Conservation (phyloP, 2,329 filamentous ascomycete genomes). For the Talaromyces sp. region DNA sequence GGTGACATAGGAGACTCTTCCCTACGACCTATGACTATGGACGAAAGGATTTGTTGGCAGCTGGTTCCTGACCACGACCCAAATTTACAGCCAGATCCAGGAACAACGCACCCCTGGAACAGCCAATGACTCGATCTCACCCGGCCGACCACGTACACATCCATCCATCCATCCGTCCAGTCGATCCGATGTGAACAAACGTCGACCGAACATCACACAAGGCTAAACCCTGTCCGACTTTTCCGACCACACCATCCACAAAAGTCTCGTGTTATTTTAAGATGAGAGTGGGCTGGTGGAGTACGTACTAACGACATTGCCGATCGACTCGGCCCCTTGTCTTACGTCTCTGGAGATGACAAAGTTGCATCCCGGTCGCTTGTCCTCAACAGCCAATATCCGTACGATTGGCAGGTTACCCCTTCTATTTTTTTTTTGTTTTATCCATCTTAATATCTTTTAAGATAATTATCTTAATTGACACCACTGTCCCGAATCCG, state of each 20-base stretch:
- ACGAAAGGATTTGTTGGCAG: no score
- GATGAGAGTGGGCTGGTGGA: background rate
- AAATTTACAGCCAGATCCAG: background rate
- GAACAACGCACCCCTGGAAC: background rate
- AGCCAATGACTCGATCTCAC: background rate
- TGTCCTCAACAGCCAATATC: background rate
- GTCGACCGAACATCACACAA: background rate
- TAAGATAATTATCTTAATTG: background rate
- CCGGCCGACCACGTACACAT: background rate
- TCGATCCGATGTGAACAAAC: background rate
- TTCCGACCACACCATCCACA: background rate
- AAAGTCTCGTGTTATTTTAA: background rate
- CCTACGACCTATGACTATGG: no score
- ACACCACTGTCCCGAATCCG: background rate
- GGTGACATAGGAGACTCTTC: no score
- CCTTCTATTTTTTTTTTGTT: background rate
- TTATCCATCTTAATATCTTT: no score
- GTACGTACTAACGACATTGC: background rate
- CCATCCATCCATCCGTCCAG: background rate
- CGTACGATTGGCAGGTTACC: no score
- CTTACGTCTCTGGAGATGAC: background rate
- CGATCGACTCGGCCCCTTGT: constrained; percentile 1
- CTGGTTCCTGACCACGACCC: background rate
- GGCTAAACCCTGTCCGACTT: background rate
- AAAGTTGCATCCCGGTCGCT: background rate